phyloP scores from a whole-genome alignment of 805 yeast species.

The Pichia kluyveri region DNA sequence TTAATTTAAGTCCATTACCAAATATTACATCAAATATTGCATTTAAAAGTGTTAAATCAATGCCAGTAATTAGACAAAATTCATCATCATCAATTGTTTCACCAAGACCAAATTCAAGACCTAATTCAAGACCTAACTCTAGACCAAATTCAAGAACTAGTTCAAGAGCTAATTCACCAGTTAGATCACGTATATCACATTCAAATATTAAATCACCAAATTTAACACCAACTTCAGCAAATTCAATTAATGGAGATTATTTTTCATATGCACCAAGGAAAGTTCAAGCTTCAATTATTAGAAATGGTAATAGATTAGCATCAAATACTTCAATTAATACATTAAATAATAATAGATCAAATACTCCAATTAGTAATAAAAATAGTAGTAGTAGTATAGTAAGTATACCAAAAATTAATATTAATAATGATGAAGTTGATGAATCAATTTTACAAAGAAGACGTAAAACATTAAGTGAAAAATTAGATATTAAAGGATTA shows the following conservation, averaged over 20 bases:
- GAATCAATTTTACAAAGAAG: slow-evolving; percentile 5
- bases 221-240: slow-evolving; percentile 3
- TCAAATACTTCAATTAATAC: background rate
- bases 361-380: slow-evolving; percentile 4
- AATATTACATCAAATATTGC: slow-evolving; percentile 5
- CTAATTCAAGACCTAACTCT: slow-evolving; percentile 1
- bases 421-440: background rate
- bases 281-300: slow-evolving; percentile 8
- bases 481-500: slow-evolving; percentile 3
- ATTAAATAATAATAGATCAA: background rate
- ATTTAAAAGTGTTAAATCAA: slow-evolving; percentile 5
- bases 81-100: background rate
- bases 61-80: background rate
- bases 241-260: slow-evolving; percentile 6
- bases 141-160: slow-evolving; percentile 6
- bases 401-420: slow-evolving; percentile 2
- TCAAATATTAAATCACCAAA: slow-evolving; percentile 2
- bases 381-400: background rate
- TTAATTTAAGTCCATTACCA: background rate
- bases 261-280: slow-evolving; percentile 11
- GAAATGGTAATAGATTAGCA: slow-evolving; percentile 9
- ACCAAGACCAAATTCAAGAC: background rate
- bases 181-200: background rate
- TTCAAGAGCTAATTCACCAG: slow-evolving; percentile 10
- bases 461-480: slow-evolving; percentile 10